Evolutionary conservation across 345 rosid species (phyloP).

Genomic region (Brassica incana): DNA sequence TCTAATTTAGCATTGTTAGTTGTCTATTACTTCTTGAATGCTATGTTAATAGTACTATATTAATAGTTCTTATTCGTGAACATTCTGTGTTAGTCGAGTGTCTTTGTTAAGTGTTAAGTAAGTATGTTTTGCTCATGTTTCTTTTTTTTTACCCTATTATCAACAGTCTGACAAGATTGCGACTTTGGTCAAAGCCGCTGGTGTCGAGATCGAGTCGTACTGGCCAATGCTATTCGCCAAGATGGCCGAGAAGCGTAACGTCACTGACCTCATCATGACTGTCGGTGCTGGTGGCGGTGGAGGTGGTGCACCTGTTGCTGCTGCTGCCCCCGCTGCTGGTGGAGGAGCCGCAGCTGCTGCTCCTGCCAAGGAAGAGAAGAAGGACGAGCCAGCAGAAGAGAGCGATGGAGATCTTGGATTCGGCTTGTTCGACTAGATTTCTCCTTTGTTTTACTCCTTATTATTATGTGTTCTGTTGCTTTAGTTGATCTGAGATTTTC

Average conservation of each 20-base stretch:
- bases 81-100: too few relatives aligned
- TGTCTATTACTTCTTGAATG: too few relatives aligned
- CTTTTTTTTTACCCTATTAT: neutral
- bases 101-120: too few relatives aligned
- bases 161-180: constrained; percentile 73
- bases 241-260: constrained; percentile 64
- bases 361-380: constrained; percentile 67
- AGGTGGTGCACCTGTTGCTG: constrained; percentile 42
- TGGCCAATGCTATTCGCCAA: constrained; percentile 89
- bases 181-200: constrained; percentile 58
- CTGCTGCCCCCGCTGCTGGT: constrained; percentile 48
- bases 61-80: too few relatives aligned
- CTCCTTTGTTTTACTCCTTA: neutral
- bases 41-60: too few relatives aligned
- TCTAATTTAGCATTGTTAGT: too few relatives aligned
- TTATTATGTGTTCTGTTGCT: neutral
- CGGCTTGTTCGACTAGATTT: constrained; percentile 66
- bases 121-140: neutral
- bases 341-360: constrained; percentile 56
- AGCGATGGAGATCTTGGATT: constrained; percentile 90
- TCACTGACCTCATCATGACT: constrained; percentile 64
- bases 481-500: constrained; percentile 28
- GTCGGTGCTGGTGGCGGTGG: constrained; percentile 83
- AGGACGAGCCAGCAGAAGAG: constrained; percentile 81
- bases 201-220: constrained; percentile 61